Base-by-base conservation (phyloP, 2,329 filamentous ascomycete species). In the Diplodia scrobiculata region DNA sequence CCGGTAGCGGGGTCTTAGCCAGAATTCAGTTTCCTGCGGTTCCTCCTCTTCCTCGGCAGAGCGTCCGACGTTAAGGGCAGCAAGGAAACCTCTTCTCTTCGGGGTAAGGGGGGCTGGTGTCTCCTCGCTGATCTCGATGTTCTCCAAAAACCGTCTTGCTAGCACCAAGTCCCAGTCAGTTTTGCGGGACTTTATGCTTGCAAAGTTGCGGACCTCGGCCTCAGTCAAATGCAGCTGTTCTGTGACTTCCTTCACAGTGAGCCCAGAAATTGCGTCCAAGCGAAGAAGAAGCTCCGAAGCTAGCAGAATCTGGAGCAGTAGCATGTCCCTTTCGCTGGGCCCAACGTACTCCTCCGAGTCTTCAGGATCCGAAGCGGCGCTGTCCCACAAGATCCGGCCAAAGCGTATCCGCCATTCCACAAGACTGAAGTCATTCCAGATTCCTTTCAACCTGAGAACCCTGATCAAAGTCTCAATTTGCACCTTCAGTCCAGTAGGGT, bases 381-480 rank as follows among this genome's bases (percentile, higher is more conserved):
- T 73, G 17, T 84, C 87, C 89, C 89, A 92, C 1, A 92, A 77
- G 50, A 91, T 82, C 75, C 91, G 89, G 6, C 89, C 89, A 1
- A 92, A 80, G 13, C 88, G 83, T 67, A 92, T 89, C 45, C 89
- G 84, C 89, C 89, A 91, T 73, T 91, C 89, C 6, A 91, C 87
- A 36, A 87, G 83, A 21, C 88, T 89, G 69, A 92, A 89, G 75
- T 92, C 89, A 62, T 89, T 84, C 89, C 89, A 92, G 53, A 90
- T 84, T 66, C 89, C 88, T 64, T 87, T 83, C 7, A 85, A 79
- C 0, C 84, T 85, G 52, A 92, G 81, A 10, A 89, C 84, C 72
- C 86, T 86, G 53, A 91, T 82, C 19, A 92, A 78, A 3, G 87
- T 84, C 69, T 88, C 82, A 66, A 91, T 91, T 73, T 92, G 89